Percentiles rank a stretch among this genome's conserved stretches.
These are phyloP conservation scores for Saccharomycopsis olivae DNA, from an alignment of 805 yeast genomes.

Conservation along the genomic window DNA sequence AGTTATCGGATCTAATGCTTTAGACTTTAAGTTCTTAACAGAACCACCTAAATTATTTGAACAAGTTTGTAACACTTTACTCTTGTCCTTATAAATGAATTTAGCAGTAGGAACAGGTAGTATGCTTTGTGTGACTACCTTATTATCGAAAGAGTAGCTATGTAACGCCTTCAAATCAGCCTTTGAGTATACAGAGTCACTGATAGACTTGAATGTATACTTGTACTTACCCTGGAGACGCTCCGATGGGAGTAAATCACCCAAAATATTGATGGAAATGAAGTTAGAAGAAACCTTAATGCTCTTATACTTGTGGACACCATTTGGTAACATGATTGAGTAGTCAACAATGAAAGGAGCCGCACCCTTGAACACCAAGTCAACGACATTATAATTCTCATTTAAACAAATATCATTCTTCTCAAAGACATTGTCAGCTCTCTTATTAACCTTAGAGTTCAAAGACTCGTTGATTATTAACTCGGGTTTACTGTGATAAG, in stretches of 20 bases:
- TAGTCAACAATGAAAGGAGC: constrained; percentile 66
- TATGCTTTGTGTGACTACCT: constrained; percentile 41
- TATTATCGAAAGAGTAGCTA: constrained; percentile 24
- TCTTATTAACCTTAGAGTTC: constrained; percentile 16
- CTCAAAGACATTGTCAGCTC: constrained; percentile 21
- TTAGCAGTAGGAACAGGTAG: constrained; percentile 49
- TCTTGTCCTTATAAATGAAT: constrained; percentile 31
- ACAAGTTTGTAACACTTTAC: constrained; percentile 42
- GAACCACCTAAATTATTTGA: constrained; percentile 20
- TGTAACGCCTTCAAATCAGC: constrained; percentile 25
- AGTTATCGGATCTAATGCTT: constrained; percentile 39
- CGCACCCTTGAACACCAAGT: constrained; percentile 42
- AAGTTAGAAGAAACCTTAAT: constrained; percentile 43
- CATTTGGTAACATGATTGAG: constrained; percentile 48
- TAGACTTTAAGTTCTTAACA: constrained; percentile 20
- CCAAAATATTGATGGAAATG: constrained; percentile 34
- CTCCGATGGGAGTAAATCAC: constrained; percentile 13
- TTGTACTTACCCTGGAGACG: constrained; percentile 49
- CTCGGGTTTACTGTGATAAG: constrained; percentile 37
- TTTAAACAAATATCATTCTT: constrained; percentile 38
- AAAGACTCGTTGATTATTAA: constrained; percentile 29
- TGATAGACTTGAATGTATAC: constrained; percentile 50
- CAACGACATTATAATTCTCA: constrained; percentile 34
- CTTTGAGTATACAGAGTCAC: constrained; percentile 51
- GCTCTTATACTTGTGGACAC: constrained; percentile 28